Conservation (phyloP, 805 yeast species). For the Candida ascalaphidarum region DNA sequence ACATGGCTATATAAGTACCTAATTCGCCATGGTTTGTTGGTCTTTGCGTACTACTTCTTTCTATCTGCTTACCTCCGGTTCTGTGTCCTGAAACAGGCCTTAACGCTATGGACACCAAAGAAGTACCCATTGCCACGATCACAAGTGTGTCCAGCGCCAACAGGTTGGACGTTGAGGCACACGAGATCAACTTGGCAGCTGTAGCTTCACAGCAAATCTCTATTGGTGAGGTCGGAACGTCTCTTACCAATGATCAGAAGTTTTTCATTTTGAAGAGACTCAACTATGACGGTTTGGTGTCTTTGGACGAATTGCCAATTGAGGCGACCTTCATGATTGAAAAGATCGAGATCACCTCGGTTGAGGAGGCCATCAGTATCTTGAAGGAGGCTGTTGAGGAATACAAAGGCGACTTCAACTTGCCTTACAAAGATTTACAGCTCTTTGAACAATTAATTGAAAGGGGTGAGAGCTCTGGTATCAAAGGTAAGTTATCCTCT, state of each 20-base stretch:
- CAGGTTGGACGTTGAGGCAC: constrained; percentile 5
- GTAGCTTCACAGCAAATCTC: constrained; percentile 15
- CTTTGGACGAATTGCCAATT: constrained; percentile 23
- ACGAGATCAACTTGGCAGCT: constrained; percentile 9
- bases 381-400: constrained; percentile 19
- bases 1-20: too few species aligned
- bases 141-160: too few species aligned
- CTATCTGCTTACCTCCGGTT: too few species aligned
- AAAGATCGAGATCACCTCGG: constrained; percentile 14
- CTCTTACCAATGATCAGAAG: constrained; percentile 18
- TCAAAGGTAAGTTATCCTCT: too few species aligned
- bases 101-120: too few species aligned
- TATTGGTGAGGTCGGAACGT: constrained; percentile 13
- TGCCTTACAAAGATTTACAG: constrained; percentile 18
- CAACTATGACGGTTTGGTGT: constrained; percentile 13
- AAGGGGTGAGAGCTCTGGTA: not conserved
- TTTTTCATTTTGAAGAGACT: constrained; percentile 18
- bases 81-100: too few species aligned
- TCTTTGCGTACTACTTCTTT: too few species aligned
- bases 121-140: too few species aligned
- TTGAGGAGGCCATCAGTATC: constrained; percentile 15
- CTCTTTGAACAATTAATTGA: constrained; percentile 13
- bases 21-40: too few species aligned
- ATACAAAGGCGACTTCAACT: constrained; percentile 24
- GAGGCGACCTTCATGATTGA: constrained; percentile 18